These are phyloP conservation scores for Allantophomopsis lycopodina DNA, from an alignment of 2,329 filamentous ascomycete genomes.

Conservation along the genomic window DNA sequence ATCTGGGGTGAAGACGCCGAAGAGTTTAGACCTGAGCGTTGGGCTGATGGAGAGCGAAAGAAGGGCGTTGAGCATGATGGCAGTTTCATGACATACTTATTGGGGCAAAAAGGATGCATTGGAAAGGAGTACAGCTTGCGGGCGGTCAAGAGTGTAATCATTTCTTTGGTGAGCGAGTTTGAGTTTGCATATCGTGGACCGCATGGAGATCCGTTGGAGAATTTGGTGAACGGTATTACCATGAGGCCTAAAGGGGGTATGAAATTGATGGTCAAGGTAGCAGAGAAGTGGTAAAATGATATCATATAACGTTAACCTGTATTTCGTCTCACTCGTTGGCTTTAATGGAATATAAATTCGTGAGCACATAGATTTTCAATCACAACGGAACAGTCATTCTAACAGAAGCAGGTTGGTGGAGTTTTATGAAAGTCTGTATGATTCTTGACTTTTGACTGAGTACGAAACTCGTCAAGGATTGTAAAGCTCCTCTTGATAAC, in stretches of 20 bases:
- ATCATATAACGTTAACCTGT: background rate
- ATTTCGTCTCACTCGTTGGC: too few relatives aligned
- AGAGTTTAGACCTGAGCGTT: constrained; percentile 46
- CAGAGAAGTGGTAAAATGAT: constrained; percentile 27
- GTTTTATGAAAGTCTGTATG: too few relatives aligned
- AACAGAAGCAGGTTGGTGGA: too few relatives aligned
- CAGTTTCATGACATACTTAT: constrained; percentile 43
- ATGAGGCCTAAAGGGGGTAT: constrained; percentile 42
- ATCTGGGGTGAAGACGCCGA: constrained; percentile 48
- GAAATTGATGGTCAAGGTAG: constrained; percentile 31
- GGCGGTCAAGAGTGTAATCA: constrained; percentile 49
- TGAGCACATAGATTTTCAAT: too few relatives aligned
- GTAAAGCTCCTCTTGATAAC: too few relatives aligned
- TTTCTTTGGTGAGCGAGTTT: constrained; percentile 41
- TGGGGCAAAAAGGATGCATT: constrained; percentile 48
- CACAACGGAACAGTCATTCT: too few relatives aligned
- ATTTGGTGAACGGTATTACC: constrained; percentile 38
- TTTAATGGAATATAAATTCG: too few relatives aligned
- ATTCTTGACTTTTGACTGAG: too few relatives aligned
- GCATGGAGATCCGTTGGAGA: constrained; percentile 27
- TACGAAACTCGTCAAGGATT: too few relatives aligned
- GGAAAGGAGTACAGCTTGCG: constrained; percentile 44
- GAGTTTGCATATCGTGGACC: constrained; percentile 33
- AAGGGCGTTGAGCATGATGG: constrained; percentile 40
- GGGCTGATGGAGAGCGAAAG: constrained; percentile 16